These are phyloP conservation scores for Malania oleifera DNA, from an alignment of 164 flowering plant genomes.

Conservation along the genomic window DNA sequence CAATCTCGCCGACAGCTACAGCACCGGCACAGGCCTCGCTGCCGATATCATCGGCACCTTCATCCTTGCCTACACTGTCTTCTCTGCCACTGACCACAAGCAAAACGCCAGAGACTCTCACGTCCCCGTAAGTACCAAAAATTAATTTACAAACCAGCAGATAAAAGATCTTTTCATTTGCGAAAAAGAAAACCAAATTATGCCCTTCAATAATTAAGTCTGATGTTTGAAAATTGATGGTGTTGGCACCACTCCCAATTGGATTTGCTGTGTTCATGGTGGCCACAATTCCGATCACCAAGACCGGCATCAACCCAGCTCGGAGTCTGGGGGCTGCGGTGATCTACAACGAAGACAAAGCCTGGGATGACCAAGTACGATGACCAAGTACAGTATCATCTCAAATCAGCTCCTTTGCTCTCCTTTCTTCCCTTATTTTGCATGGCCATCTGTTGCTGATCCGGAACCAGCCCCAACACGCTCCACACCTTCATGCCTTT, in stretches of 20 bases:
- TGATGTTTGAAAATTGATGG: too few species aligned
- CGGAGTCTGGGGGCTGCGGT: conserved; percentile 46
- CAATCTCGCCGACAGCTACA: conserved; percentile 33
- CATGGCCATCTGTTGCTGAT: too few species aligned
- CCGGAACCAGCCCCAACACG: too few species aligned
- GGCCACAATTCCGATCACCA: conserved; percentile 50
- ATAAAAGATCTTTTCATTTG: too few species aligned
- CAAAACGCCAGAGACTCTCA: conserved; percentile 61
- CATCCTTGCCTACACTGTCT: conserved; percentile 59
- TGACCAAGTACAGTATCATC: too few species aligned
- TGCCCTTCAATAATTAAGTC: too few species aligned
- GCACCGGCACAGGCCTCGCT: conserved; percentile 46
- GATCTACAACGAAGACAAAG: conserved; percentile 30
- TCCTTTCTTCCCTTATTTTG: neutral
- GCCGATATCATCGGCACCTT: conserved; percentile 66
- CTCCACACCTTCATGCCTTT: too few species aligned
- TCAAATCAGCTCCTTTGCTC: too few species aligned
- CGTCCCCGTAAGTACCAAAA: conserved; percentile 42
- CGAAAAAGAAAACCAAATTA: too few species aligned
- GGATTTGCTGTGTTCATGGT: conserved; percentile 56
- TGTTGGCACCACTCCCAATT: conserved; percentile 52
- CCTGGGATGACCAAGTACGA: conserved; percentile 56
- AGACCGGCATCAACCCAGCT: conserved; percentile 54
- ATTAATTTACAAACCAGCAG: too few species aligned
- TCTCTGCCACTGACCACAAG: conserved; percentile 69